Percentiles rank a stretch among this genome's conserved stretches.
Conservation (phyloP, 768 basidiomycete species). For the Gelatoporia subvermispora region DNA sequence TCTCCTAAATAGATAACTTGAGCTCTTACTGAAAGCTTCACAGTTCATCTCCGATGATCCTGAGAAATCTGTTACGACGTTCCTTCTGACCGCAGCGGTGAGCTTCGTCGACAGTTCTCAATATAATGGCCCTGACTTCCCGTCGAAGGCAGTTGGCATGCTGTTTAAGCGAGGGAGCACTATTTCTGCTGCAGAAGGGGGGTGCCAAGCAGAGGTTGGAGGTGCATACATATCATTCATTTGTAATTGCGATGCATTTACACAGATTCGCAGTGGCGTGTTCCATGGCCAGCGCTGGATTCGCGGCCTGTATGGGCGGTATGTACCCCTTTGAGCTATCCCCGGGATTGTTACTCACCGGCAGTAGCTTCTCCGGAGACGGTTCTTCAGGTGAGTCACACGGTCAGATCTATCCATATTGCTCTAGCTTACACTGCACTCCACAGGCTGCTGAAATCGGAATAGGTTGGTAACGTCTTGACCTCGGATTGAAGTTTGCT, state of each 20-base stretch:
- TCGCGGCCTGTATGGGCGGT: constrained; percentile 93
- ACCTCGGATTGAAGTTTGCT: neutral
- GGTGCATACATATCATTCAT: constrained; percentile 36
- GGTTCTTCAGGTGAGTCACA: constrained; percentile 56
- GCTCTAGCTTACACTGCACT: neutral
- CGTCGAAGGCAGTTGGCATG: constrained; percentile 79
- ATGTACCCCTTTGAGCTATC: constrained; percentile 16
- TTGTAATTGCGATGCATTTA: neutral
- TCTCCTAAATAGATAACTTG: neutral
- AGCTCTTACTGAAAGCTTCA: neutral
- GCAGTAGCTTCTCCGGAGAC: constrained; percentile 58
- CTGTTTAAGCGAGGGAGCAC: constrained; percentile 96
- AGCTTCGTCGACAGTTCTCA: constrained; percentile 19
- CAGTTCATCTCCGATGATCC: constrained; percentile 89
- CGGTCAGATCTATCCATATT: neutral
- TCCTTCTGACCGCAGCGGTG: constrained; percentile 84
- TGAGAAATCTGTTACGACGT: constrained; percentile 83
- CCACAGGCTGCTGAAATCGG: constrained; percentile 81
- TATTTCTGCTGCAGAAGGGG: constrained; percentile 94
- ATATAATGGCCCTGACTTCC: constrained; percentile 1
- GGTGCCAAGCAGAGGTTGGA: constrained; percentile 93
- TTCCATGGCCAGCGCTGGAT: constrained; percentile 93
- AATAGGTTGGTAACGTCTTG: constrained; percentile 49
- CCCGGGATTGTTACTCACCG: too few relatives aligned
- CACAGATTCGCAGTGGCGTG: constrained; percentile 61